phyloP scores from a whole-genome alignment of 2,329 filamentous ascomycete genomes.

The Apiospora phragmitis region DNA sequence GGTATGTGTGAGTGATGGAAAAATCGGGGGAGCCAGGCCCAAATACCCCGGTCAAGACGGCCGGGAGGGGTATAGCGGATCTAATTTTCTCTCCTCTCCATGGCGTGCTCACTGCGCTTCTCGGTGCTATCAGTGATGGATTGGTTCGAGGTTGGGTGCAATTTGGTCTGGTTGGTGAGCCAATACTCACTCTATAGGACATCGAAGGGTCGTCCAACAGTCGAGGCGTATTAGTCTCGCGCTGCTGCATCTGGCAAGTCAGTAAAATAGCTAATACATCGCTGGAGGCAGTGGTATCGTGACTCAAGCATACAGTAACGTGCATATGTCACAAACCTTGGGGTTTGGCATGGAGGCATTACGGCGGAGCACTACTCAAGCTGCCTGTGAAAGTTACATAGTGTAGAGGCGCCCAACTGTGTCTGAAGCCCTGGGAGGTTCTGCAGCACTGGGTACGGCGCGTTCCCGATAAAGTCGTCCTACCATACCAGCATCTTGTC shows the following conservation, averaged over 20 bases:
- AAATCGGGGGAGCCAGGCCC: background rate
- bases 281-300: background rate
- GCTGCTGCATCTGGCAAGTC: background rate
- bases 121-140: background rate
- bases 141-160: background rate
- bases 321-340: background rate
- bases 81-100: background rate
- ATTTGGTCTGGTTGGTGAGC: background rate
- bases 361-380: background rate
- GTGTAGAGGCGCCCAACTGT: background rate
- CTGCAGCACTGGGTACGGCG: background rate
- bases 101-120: background rate
- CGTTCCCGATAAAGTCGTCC: background rate
- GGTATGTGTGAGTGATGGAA: conserved; percentile 6
- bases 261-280: background rate
- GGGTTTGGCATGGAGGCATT: background rate
- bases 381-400: background rate
- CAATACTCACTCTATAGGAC: background rate
- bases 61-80: background rate
- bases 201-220: background rate
- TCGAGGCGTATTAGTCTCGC: background rate
- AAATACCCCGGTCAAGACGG: background rate
- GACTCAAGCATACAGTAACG: background rate
- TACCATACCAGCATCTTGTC: background rate
- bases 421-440: background rate